Evolutionary conservation across 495 filamentous ascomycete species (phyloP).

Genomic region (Penicillium odoratum): DNA sequence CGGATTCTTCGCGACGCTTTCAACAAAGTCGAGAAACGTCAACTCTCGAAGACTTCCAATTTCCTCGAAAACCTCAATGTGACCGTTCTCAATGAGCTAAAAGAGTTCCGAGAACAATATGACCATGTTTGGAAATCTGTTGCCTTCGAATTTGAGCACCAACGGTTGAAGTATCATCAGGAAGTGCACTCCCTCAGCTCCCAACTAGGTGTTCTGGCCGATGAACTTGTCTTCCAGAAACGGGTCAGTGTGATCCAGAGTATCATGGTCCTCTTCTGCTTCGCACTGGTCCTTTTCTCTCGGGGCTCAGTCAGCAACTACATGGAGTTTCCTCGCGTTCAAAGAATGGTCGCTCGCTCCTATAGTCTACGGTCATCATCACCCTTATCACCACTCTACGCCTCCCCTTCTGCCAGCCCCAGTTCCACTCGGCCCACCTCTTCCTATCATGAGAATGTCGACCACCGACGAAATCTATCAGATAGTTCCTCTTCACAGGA

Average conservation of each 20-base stretch:
- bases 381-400: constrained; percentile 40
- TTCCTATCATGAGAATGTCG: constrained; percentile 30
- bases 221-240: constrained; percentile 95
- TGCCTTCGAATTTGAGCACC: constrained; percentile 84
- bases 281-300: constrained; percentile 82
- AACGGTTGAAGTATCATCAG: constrained; percentile 73
- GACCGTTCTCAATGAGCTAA: constrained; percentile 83
- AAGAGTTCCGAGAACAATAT: constrained; percentile 78
- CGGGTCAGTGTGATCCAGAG: constrained; percentile 88
- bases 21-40: constrained; percentile 83
- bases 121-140: constrained; percentile 96
- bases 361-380: constrained; percentile 44
- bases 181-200: constrained; percentile 79
- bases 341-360: constrained; percentile 57
- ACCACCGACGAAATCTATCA: constrained; percentile 42
- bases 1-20: constrained; percentile 89
- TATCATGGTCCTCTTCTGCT: constrained; percentile 81
- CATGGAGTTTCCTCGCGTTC: constrained; percentile 56
- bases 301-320: constrained; percentile 47
- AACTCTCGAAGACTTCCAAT: constrained; percentile 74
- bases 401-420: constrained; percentile 47
- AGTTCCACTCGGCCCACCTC: constrained; percentile 44
- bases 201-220: constrained; percentile 83
- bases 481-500: constrained; percentile 40
- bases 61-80: constrained; percentile 83